Base-by-base conservation (phyloP, 2,329 filamentous ascomycete genomes). In the Ascochyta clinopodiicola region DNA sequence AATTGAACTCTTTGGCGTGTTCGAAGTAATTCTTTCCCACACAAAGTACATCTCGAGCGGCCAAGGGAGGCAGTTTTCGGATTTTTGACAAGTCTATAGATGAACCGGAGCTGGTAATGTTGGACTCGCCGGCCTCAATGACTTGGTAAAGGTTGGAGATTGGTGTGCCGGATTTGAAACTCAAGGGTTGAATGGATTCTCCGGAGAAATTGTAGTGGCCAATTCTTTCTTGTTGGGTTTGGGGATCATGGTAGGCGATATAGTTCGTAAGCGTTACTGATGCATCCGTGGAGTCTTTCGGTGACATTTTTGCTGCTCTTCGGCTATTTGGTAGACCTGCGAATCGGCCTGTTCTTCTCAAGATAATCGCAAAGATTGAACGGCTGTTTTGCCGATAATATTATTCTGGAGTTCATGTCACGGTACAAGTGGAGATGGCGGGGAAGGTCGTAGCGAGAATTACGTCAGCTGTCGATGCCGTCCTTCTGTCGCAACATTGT, bases 21-120 rank as follows among this genome's bases (percentile, higher is more conserved):
- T 83, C 82, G 29, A 75, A 72, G 60, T 86, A 86, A 60, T 85
- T 86, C 64, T 86, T 84, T 25, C 83, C 82, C 2, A 86, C 81
- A 27, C 42, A 81, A 2, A 85, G 75, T n/a, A 85, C 71, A 64
- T 85, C 82, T 24, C 82, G 75, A 6, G 77, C 78, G 19, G 69
- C 72, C 37, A 84, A 75, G 0, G 81, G 79, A 2, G 82, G 73
- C 0, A 83, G 73, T 0, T 84, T 63, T 52, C 75, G 77, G 21
- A 81, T 74, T 4, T 64, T 59, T 3, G 73, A 72, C 1, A 73
- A 61, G 5, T 75, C 56, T 17, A 80, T 40, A 1, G 70, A 44
- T 9, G 75, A 66, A 2, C 71, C 74, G 6, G 67, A 57, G 4
- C 75, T 60, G 5, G 75, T 64, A 35, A 83, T 77, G 25, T 73